Evolutionary conservation across 768 basidiomycete species (phyloP).

Genomic region (Kwoniella sp.): DNA sequence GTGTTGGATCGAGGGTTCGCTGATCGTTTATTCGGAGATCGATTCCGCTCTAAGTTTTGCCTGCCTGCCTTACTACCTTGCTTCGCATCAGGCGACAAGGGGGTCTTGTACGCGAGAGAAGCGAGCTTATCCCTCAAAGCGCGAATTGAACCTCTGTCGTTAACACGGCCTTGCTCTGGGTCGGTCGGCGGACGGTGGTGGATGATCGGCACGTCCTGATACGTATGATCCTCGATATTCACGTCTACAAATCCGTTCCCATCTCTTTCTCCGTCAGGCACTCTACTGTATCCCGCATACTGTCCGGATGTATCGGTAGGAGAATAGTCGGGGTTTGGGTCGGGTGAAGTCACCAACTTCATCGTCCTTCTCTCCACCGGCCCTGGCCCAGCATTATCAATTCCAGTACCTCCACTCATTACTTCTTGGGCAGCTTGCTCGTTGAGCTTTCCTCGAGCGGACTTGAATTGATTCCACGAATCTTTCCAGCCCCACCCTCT

Average conservation of each 20-base stretch:
- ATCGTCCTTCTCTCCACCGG: constrained; percentile 27
- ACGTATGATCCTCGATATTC: neutral
- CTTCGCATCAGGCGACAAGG: neutral
- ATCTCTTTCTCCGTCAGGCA: neutral
- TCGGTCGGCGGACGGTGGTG: constrained; percentile 17
- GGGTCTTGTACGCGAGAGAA: neutral
- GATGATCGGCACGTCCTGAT: constrained; percentile 1
- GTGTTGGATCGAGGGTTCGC: neutral
- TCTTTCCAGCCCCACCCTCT: constrained; percentile 32
- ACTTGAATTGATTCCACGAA: constrained; percentile 26
- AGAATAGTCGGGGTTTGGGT: neutral
- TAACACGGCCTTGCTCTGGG: neutral
- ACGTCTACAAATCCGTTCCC: neutral
- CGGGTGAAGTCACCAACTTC: constrained; percentile 18
- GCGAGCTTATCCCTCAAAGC: constrained; percentile 26
- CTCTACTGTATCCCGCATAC: neutral
- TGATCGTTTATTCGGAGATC: constrained; percentile 33
- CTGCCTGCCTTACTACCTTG: neutral
- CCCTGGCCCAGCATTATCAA: neutral
- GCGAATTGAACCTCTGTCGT: constrained; percentile 15
- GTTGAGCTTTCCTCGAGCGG: constrained; percentile 27
- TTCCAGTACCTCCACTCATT: neutral
- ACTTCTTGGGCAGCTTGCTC: neutral
- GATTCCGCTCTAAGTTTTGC: constrained; percentile 3
- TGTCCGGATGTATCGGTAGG: neutral